phyloP scores from a whole-genome alignment of 305 asterid species.

The Fraxinus floribunda region DNA sequence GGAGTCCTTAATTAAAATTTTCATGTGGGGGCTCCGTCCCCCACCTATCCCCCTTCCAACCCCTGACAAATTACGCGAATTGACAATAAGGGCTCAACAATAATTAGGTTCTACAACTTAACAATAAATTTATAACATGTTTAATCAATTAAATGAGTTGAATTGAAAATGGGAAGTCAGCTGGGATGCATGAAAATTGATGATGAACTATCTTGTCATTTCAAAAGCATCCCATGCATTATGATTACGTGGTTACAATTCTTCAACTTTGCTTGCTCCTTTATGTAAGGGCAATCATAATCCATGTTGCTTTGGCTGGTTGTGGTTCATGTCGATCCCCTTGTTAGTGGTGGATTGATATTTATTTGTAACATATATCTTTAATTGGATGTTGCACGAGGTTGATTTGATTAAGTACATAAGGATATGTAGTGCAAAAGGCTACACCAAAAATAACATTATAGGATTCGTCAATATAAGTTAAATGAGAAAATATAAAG shows the following conservation, averaged over 20 bases:
- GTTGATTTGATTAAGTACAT: not conserved
- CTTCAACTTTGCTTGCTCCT: constrained; percentile 33
- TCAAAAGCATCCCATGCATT: constrained; percentile 52
- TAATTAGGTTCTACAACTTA: not conserved
- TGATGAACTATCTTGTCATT: constrained; percentile 22
- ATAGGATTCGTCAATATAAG: not conserved
- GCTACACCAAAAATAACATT: not conserved
- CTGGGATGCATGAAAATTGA: constrained; percentile 27
- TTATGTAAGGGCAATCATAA: constrained; percentile 17
- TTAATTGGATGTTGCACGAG: not conserved
- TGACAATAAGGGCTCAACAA: too few relatives aligned
- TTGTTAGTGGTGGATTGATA: not conserved
- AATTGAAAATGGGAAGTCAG: constrained; percentile 8
- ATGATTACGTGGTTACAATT: constrained; percentile 44
- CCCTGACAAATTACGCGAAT: too few relatives aligned
- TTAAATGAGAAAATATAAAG: not conserved
- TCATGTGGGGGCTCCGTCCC: too few relatives aligned
- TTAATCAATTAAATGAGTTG: constrained; percentile 2
- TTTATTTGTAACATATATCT: not conserved
- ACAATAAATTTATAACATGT: not conserved
- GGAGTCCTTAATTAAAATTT: too few relatives aligned
- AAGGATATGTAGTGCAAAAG: not conserved
- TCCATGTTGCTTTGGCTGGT: constrained; percentile 1
- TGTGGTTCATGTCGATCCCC: not conserved
- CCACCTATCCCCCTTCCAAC: not conserved